Base-by-base conservation (phyloP, 164 flowering plant genomes). In the Stephania yunnanensis region DNA sequence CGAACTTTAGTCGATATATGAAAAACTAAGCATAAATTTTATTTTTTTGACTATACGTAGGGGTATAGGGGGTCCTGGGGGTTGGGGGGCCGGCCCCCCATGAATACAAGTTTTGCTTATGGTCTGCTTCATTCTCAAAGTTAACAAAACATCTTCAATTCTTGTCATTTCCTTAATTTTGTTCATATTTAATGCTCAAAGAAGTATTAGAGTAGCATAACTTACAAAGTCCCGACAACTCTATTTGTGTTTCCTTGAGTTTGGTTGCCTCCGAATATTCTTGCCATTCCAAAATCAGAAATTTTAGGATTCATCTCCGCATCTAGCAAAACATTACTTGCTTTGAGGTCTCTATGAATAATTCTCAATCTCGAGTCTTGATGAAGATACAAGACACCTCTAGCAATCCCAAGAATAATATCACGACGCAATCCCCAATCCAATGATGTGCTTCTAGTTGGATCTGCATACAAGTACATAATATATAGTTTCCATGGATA, bases 201-300 rank as follows among this genome's bases (percentile, higher is more conserved):
- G 42, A 36, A 36, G 42, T 36, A 36, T 36, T 36, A 36, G 42
- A 36, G 42, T 30, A 2, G 44, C 10, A 10, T 36, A 48, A 74
- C 92, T 88, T 78, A 91, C 95, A 86, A 88, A 65, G 95, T 91
- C 76, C 95, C 95, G 10, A 89, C 93, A 1, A 91, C 88, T 78
- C 86, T 85, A 20, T 52, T 83, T 1, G 95, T 89, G 31, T 79
- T 87, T 11, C 81, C 87, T 76, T 86, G 87, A 1, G 81, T 82
- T 74, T 86, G 85, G 74, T 88, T 88, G 20, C 78, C 73, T 30
- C 87, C 89, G 66, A 91, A 89, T 19, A 87, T 86, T 75, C 91
- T 83, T 5, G 94, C 92, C 89, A 87, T 84, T 53, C 94, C 94
- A 78, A 90, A 91, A 73, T 91, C 95, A 25, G 95, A 88, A 52